Evolutionary conservation across 352 stramenopile species (phyloP), one percentile per base, ranked within the genome.

Genomic region (Phytophthora hibernalis): DNA sequence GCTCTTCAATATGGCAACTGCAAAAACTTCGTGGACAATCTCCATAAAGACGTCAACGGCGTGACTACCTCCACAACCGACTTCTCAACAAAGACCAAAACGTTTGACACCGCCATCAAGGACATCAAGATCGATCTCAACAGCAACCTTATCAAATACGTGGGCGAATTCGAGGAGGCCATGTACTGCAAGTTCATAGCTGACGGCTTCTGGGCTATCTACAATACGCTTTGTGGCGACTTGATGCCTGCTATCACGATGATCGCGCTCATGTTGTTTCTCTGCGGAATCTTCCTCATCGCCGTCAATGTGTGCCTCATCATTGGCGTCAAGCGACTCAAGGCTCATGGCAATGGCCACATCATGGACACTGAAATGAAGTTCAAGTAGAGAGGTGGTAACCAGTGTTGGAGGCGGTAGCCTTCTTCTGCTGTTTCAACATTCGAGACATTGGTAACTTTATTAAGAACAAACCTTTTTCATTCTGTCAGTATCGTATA

Each of bases 191-290:
- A 66, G 9, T 88, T 92, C 57, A 68, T 89, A 21, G 72, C 63
- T 1, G 60, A 76, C 35, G 72, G 77, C n/a, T 92, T 70, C 59
- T 70, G 67, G 66, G 35, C 59, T 1, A 79, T 92, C 50, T 89
- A 83, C 66, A 33, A 79, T 10, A 59, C 77, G 49, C 65, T 92
- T 0, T 92, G 83, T 21, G 70, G 70, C 15, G 65, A 89, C n/a
- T 65, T 92, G 43, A 83, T 89, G 71, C 81, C 83, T 42, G 65
- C 81, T 24, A 77, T 92, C 54, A 87, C 79, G 2, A 90, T 92
- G 83, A 87, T 92, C 64, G 81, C 83, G 35, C 76, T 92, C 68
- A 86, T 89, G 79, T 57, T 92, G 18, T 90, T 90, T 56, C 69
- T 92, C 45, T 75, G 74, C 18, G 83, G 77, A 9, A 48, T 92